These are phyloP conservation scores for Globisporangium parvum DNA, from an alignment of 352 stramenopile species.

Conservation along the genomic window DNA sequence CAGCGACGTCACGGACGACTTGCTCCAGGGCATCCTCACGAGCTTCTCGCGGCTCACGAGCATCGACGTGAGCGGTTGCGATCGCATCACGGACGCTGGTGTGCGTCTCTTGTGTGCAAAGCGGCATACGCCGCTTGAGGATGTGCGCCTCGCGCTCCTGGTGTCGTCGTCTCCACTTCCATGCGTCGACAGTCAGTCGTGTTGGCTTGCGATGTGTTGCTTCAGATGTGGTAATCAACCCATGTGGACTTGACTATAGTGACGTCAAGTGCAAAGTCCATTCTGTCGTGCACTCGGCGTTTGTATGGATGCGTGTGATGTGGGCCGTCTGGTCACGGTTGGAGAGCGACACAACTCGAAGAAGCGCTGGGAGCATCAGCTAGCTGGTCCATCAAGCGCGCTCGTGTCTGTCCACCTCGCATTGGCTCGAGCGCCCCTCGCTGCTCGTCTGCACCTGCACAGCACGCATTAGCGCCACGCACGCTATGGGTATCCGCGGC, in stretches of 20 bases:
- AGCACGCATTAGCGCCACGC: background rate
- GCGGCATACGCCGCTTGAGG: constrained; percentile 23
- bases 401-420: background rate
- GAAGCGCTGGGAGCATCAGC: background rate
- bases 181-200: too few species aligned
- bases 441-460: background rate
- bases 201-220: too few species aligned
- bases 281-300: too few species aligned
- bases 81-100: constrained; percentile 46
- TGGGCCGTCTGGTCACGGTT: too few species aligned
- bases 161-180: too few species aligned
- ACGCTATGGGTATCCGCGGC: constrained; percentile 54
- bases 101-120: constrained; percentile 34
- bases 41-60: constrained; percentile 30
- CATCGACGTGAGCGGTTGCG: constrained; percentile 45
- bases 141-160: constrained; percentile 39
- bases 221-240: too few species aligned
- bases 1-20: constrained; percentile 47
- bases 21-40: constrained; percentile 28
- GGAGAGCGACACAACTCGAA: background rate
- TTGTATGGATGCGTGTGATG: too few species aligned
- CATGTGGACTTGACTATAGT: too few species aligned
- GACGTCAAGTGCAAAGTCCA: too few species aligned
- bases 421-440: too few species aligned
- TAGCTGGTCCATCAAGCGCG: background rate